Evolutionary conservation across 1,284 basidiomycete species (phyloP), one percentile per base, ranked within the genome.

Genomic region (Cryptococcus deneoformans): DNA sequence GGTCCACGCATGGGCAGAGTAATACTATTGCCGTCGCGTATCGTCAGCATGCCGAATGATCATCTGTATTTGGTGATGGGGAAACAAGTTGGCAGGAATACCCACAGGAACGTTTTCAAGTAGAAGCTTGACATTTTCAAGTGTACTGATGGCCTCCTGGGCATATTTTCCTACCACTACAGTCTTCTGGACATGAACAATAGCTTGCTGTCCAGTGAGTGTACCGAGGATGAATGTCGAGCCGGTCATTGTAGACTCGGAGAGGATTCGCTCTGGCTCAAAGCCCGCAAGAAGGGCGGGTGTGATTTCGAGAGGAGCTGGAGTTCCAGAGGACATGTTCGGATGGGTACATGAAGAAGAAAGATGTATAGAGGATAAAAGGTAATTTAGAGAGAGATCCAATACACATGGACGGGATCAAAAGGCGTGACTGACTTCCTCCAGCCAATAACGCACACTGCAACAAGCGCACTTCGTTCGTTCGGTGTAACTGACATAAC

Each of bases 171-270:
- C 60, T 1, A 81, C 73, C 39, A 88, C 77, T 0, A 82, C 77
- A 0, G 83, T 83, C 65, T 84, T 83, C 65, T 86, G 84, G 38
- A 87, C 70, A 40, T 85, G 83, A 12, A 88, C 64, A 53, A 89
- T 86, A 0, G 85, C 82, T 11, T 71, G 58, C 14, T 64, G 56
- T 5, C 44, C 12, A 16, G 66, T 68, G 2, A 82, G 71, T 1
- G 65, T 79, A 11, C 82, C 82, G 0, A 82, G 78, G 12, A 83
- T 70, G 60, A 74, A 81, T 46, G 82, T 71, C 1, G 80, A 80
- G 14, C 82, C 79, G 5, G 80, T 77, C 11, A 52, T 50, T 1
- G 59, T 48, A 11, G 54, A 57, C 43, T 57, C 52, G 46, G 53
- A 58, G 34, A 60, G 45, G 35, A 53, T 57, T 10, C 43, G 45